Conservation (phyloP, 495 filamentous ascomycete species). For the Letharia lupina region DNA sequence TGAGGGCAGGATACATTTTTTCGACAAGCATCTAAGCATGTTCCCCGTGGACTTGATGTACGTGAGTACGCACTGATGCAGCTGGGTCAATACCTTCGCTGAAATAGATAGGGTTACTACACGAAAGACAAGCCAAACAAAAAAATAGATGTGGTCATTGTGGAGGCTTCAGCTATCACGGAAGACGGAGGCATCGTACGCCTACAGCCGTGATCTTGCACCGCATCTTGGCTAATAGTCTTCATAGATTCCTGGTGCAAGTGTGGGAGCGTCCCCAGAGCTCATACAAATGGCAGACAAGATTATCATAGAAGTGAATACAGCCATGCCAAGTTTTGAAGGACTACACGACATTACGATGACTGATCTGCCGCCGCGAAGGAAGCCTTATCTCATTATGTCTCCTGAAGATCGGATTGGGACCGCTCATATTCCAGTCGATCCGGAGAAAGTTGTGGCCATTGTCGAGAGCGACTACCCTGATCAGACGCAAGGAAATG, state of each 20-base stretch:
- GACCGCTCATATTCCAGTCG: conserved; percentile 74
- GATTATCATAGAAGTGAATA: conserved; percentile 93
- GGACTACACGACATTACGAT: conserved; percentile 88
- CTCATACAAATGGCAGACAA: conserved; percentile 85
- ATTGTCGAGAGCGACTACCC: conserved; percentile 79
- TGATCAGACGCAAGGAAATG: conserved; percentile 71
- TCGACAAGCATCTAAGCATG: conserved; percentile 88
- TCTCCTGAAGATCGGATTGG: conserved; percentile 71
- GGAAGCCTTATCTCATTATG: conserved; percentile 86
- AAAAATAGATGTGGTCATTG: conserved; percentile 72
- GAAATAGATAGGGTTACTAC: conserved; percentile 56
- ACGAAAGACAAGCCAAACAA: conserved; percentile 66
- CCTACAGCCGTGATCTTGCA: not conserved
- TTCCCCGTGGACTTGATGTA: conserved; percentile 84
- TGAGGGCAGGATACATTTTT: conserved; percentile 80
- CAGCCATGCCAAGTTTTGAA: conserved; percentile 72
- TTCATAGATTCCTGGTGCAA: conserved; percentile 62
- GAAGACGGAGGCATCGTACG: conserved; percentile 69
- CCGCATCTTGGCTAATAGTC: not conserved
- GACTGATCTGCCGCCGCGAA: conserved; percentile 68
- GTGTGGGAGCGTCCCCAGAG: conserved; percentile 79
- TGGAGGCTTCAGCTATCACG: conserved; percentile 86
- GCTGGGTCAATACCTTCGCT: not conserved
- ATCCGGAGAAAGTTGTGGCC: conserved; percentile 80
- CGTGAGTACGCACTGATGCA: conserved; percentile 37